Evolutionary conservation across 768 basidiomycete genomes (phyloP).

Genomic region (Clitopilus passeckerianus): DNA sequence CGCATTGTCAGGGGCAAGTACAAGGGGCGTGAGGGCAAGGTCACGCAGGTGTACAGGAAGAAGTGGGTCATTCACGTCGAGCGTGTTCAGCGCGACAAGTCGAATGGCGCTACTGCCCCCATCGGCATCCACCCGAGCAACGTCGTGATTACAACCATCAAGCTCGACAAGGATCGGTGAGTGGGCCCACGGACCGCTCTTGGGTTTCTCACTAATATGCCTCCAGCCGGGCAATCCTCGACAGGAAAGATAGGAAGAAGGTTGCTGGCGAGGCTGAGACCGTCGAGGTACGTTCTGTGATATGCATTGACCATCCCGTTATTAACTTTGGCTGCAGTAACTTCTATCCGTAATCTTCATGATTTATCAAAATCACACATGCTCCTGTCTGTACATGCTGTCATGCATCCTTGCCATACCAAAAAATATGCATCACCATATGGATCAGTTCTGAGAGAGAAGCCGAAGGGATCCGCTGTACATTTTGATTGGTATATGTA

Average conservation of each 20-base stretch:
- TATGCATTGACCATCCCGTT: not conserved
- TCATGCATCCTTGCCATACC: not conserved
- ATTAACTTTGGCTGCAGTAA: constrained; percentile 27
- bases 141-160: constrained; percentile 89
- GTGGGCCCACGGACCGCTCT: constrained; percentile 9
- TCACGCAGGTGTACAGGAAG: constrained; percentile 97
- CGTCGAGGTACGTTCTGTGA: constrained; percentile 58
- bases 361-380: constrained; percentile 7
- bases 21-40: constrained; percentile 98
- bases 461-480: not conserved
- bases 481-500: not conserved
- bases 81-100: constrained; percentile 96
- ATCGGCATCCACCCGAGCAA: constrained; percentile 97
- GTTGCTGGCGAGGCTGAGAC: constrained; percentile 62
- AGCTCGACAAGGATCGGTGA: constrained; percentile 87
- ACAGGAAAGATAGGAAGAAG: constrained; percentile 82
- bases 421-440: constrained; percentile 1
- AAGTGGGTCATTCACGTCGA: constrained; percentile 99
- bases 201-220: not conserved
- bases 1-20: constrained; percentile 95
- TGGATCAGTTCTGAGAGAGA: not conserved
- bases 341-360: constrained; percentile 15
- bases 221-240: constrained; percentile 74
- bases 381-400: not conserved
- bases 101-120: constrained; percentile 89